Percentiles rank a stretch among this genome's conserved stretches.
Evolutionary conservation across 2,329 filamentous ascomycete genomes (phyloP).

Genomic region (Alternaria longipes): DNA sequence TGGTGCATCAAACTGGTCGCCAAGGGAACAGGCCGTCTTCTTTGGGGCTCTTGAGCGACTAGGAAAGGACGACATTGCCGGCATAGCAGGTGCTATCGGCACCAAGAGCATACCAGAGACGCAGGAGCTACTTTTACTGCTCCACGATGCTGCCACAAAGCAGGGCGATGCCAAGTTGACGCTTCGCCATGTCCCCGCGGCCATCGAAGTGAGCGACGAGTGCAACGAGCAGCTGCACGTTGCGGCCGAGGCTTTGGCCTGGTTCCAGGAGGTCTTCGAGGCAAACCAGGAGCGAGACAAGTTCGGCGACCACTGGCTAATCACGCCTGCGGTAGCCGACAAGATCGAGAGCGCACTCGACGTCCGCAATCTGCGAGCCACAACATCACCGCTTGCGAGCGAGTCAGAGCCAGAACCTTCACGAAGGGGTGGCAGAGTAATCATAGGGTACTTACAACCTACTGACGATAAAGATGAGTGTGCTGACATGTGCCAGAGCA

Average conservation of each 20-base stretch:
- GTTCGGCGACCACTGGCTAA: constrained; percentile 73
- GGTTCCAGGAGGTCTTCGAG: constrained; percentile 71
- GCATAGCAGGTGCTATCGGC: constrained; percentile 69
- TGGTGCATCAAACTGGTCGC: constrained; percentile 75
- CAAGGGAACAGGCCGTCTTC: constrained; percentile 74
- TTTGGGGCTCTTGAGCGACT: constrained; percentile 72
- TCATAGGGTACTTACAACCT: constrained; percentile 19
- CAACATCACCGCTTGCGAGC: constrained; percentile 18
- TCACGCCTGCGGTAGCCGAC: constrained; percentile 57
- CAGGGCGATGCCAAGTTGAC: constrained; percentile 47
- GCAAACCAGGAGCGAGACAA: constrained; percentile 66
- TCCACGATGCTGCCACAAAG: constrained; percentile 62
- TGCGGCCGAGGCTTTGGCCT: constrained; percentile 71
- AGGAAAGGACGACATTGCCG: constrained; percentile 68
- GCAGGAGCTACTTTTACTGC: constrained; percentile 70
- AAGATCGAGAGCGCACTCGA: constrained; percentile 44
- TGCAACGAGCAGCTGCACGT: constrained; percentile 73
- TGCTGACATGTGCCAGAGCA: constrained; percentile 13
- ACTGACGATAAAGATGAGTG: neutral
- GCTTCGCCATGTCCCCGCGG: constrained; percentile 71
- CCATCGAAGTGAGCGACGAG: constrained; percentile 73
- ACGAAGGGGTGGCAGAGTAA: constrained; percentile 9
- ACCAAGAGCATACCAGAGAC: constrained; percentile 81
- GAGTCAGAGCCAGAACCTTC: constrained; percentile 15
- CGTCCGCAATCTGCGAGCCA: constrained; percentile 25